Evolutionary conservation across 805 yeast species (phyloP).

Genomic region (Grigorovia jiainica): DNA sequence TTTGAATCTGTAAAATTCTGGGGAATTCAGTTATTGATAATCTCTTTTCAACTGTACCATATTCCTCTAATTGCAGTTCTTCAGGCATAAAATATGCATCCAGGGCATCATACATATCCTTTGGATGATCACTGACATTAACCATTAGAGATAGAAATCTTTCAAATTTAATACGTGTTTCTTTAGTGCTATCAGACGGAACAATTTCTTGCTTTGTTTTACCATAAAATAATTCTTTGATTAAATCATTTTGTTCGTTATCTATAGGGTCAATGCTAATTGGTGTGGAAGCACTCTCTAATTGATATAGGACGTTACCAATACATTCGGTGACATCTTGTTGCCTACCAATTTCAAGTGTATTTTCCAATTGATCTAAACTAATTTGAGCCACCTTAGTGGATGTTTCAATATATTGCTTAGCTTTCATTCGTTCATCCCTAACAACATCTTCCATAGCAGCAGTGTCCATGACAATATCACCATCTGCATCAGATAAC

Average conservation of each 20-base stretch:
- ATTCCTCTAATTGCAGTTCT: constrained; percentile 51
- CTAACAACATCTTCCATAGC: background rate
- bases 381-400: constrained; percentile 28
- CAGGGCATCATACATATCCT: constrained; percentile 80
- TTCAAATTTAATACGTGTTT: constrained; percentile 49
- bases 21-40: constrained; percentile 69
- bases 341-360: constrained; percentile 78
- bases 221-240: constrained; percentile 78
- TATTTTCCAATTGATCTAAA: constrained; percentile 60
- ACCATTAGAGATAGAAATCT: constrained; percentile 74
- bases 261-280: constrained; percentile 47
- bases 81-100: constrained; percentile 74
- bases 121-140: constrained; percentile 81
- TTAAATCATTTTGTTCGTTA: constrained; percentile 72
- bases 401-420: constrained; percentile 7
- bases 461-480: background rate
- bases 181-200: constrained; percentile 33
- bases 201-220: constrained; percentile 68
- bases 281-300: constrained; percentile 81
- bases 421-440: background rate
- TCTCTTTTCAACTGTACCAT: constrained; percentile 65
- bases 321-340: constrained; percentile 98
- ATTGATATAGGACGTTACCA: constrained; percentile 82
- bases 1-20: constrained; percentile 77
- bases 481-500: background rate